phyloP scores from a whole-genome alignment of 148 eudicot genomes.

The Talinum fruticosum region DNA sequence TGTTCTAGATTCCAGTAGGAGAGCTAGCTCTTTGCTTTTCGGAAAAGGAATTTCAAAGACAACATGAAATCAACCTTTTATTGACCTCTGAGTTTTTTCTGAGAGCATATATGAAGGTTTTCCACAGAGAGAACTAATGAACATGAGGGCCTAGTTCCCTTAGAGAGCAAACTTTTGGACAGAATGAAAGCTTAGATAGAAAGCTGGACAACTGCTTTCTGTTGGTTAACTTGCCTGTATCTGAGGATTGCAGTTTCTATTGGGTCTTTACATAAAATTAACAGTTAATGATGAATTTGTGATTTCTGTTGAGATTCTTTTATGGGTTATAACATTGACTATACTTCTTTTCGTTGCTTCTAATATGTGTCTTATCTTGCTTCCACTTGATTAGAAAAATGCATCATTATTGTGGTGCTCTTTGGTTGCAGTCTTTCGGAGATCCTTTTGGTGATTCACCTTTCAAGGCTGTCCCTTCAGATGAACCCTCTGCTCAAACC shows the following conservation, averaged over 20 bases:
- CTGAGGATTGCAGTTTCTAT: background rate
- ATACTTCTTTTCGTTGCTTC: background rate
- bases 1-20: too few relatives aligned
- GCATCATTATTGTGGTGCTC: background rate
- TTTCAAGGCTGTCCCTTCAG: constrained; percentile 68
- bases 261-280: background rate
- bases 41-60: too few relatives aligned
- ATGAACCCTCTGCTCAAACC: constrained; percentile 16
- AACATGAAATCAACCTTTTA: too few relatives aligned
- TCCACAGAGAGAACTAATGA: background rate
- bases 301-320: background rate
- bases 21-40: too few relatives aligned
- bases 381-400: background rate
- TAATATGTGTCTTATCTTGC: background rate
- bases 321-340: background rate
- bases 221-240: background rate
- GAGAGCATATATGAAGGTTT: background rate
- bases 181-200: background rate
- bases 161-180: too few relatives aligned
- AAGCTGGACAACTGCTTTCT: background rate
- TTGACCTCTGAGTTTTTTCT: too few relatives aligned
- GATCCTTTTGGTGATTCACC: constrained; percentile 97
- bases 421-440: constrained; percentile 66
- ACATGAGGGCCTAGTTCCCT: background rate
- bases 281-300: background rate